phyloP scores from a whole-genome alignment of 805 yeast species.

The Pichia occidentalis region DNA sequence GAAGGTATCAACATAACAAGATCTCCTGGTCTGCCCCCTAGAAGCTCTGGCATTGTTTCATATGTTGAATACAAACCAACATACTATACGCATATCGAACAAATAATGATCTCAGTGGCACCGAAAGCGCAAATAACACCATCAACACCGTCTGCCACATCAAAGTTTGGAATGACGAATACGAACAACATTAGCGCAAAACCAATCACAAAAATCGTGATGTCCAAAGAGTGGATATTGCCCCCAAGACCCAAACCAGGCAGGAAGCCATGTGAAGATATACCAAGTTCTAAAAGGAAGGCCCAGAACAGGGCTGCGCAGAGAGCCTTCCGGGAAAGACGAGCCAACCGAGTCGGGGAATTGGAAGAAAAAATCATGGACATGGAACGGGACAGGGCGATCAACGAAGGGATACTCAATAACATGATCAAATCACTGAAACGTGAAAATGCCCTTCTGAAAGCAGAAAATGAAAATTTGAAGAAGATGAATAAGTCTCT shows the following conservation, averaged over 20 bases:
- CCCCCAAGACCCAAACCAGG: conserved; percentile 63
- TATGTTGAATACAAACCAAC: background rate
- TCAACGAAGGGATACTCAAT: conserved; percentile 47
- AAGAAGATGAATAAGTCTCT: conserved; percentile 15
- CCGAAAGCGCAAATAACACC: conserved; percentile 6
- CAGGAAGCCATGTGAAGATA: conserved; percentile 44
- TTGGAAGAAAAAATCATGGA: conserved; percentile 63
- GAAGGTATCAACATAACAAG: no score
- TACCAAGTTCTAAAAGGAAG: conserved; percentile 79
- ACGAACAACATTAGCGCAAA: conserved; percentile 3
- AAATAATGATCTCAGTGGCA: conserved; percentile 10
- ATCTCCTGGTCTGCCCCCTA: no score
- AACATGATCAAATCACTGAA: conserved; percentile 45
- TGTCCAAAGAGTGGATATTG: conserved; percentile 53
- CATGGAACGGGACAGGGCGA: conserved; percentile 59
- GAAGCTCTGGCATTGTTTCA: no score
- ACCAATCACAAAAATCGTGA: conserved; percentile 43
- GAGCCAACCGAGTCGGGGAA: conserved; percentile 77
- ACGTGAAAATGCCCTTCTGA: conserved; percentile 38
- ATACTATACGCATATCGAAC: no score
- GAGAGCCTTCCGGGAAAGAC: conserved; percentile 79
- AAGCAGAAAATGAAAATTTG: conserved; percentile 25
- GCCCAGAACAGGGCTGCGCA: conserved; percentile 95
- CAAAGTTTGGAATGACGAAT: background rate
- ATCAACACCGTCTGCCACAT: background rate